phyloP scores from a whole-genome alignment of 192 early-diverging fungal species.

The Piromyces sp. region DNA sequence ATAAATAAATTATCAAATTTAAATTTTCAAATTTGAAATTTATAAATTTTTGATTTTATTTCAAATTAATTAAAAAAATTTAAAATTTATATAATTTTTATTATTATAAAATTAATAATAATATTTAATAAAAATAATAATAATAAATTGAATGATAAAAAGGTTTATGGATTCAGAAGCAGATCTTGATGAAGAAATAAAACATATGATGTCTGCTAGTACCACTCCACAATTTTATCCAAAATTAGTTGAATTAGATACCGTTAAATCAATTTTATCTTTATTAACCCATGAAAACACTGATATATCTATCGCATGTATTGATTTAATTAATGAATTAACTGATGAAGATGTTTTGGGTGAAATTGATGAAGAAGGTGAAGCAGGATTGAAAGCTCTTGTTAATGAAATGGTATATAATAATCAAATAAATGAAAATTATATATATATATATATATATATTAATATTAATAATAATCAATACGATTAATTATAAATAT shows the following conservation, averaged over 20 bases:
- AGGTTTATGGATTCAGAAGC: slow-evolving; percentile 89
- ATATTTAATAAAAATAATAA: no score
- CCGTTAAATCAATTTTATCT: slow-evolving; percentile 41
- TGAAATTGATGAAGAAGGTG: slow-evolving; percentile 30
- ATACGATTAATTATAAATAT: no score
- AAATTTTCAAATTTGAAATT: no score
- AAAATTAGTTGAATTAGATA: slow-evolving; percentile 49
- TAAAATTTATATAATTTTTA: no score
- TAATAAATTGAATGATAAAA: neutral
- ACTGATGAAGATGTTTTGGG: slow-evolving; percentile 72
- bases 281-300: slow-evolving; percentile 84
- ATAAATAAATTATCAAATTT: no score
- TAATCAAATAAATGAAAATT: no score
- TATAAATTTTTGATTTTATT: no score
- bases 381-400: slow-evolving; percentile 28
- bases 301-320: slow-evolving; percentile 70
- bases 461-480: no score
- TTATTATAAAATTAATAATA: no score
- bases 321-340: slow-evolving; percentile 77
- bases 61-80: no score
- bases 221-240: slow-evolving; percentile 66
- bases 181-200: slow-evolving; percentile 81
- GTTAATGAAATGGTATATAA: neutral
- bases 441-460: no score
- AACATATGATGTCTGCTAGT: slow-evolving; percentile 51